Evolutionary conservation across 805 yeast species (phyloP).

Genomic region (Schwanniomyces polymorphus): DNA sequence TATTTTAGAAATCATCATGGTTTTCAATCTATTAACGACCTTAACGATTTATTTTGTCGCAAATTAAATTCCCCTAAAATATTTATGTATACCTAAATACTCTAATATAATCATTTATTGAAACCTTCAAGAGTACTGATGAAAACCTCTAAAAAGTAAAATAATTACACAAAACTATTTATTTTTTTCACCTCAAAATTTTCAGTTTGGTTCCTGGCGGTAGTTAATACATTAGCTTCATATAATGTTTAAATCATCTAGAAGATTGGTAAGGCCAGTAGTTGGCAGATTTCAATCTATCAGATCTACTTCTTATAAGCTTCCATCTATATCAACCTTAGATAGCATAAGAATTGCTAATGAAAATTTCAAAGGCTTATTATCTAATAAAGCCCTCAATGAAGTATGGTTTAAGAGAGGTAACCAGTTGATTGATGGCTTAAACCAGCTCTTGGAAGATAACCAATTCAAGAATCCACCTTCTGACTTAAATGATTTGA

Average conservation of each 20-base stretch:
- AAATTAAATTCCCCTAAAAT: neutral
- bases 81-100: neutral
- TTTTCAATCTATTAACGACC: neutral
- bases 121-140: too few relatives aligned
- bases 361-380: conserved; percentile 34
- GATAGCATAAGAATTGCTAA: conserved; percentile 26
- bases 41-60: neutral
- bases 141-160: neutral
- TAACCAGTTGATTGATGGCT: conserved; percentile 28
- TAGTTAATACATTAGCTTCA: neutral
- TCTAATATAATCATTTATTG: neutral
- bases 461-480: conserved; percentile 24
- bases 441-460: conserved; percentile 32
- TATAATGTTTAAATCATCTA: conserved; percentile 4
- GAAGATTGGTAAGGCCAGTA: conserved; percentile 1
- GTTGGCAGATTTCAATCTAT: neutral
- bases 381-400: conserved; percentile 27
- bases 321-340: conserved; percentile 31
- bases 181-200: neutral
- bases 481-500: conserved; percentile 30
- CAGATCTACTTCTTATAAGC: conserved; percentile 26
- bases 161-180: neutral
- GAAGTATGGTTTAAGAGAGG: conserved; percentile 44
- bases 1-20: neutral
- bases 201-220: neutral